Evolutionary conservation across 2,329 filamentous ascomycete genomes (phyloP).

Genomic region (Colletotrichum sp.): DNA sequence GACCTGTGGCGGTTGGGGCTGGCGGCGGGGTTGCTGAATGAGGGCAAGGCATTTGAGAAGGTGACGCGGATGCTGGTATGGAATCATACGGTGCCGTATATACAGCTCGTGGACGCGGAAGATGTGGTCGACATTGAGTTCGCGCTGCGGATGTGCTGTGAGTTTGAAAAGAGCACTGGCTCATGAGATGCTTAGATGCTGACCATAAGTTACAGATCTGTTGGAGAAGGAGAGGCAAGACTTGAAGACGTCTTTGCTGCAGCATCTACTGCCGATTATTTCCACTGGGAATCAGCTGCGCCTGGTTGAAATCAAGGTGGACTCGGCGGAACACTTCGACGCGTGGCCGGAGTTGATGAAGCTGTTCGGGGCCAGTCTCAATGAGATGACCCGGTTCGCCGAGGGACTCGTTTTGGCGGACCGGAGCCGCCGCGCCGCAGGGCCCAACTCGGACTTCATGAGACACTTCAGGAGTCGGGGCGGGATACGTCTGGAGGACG

Average conservation of each 20-base stretch:
- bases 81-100: slow-evolving; percentile 19
- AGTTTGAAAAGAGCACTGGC: neutral
- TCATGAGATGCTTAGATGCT: neutral
- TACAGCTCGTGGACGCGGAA: slow-evolving; percentile 16
- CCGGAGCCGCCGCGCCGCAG: slow-evolving; percentile 12
- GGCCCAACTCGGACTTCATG: slow-evolving; percentile 17
- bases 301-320: slow-evolving; percentile 21
- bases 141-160: slow-evolving; percentile 19
- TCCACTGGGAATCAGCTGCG: slow-evolving; percentile 18
- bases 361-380: slow-evolving; percentile 18
- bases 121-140: slow-evolving; percentile 18
- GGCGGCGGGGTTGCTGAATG: slow-evolving; percentile 18
- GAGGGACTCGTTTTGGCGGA: slow-evolving; percentile 12
- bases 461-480: slow-evolving; percentile 15
- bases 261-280: slow-evolving; percentile 17
- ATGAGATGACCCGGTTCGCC: slow-evolving; percentile 14
- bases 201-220: slow-evolving; percentile 1
- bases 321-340: slow-evolving; percentile 20
- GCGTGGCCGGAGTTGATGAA: slow-evolving; percentile 21
- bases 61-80: slow-evolving; percentile 14
- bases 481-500: slow-evolving; percentile 13
- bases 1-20: slow-evolving; percentile 16
- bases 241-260: slow-evolving; percentile 17
- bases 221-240: slow-evolving; percentile 20
- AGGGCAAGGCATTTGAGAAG: slow-evolving; percentile 14